Evolutionary conservation across 176 grass and related monocot species (phyloP), one percentile per base, ranked within the genome.

Genomic region (Carex pumila): DNA sequence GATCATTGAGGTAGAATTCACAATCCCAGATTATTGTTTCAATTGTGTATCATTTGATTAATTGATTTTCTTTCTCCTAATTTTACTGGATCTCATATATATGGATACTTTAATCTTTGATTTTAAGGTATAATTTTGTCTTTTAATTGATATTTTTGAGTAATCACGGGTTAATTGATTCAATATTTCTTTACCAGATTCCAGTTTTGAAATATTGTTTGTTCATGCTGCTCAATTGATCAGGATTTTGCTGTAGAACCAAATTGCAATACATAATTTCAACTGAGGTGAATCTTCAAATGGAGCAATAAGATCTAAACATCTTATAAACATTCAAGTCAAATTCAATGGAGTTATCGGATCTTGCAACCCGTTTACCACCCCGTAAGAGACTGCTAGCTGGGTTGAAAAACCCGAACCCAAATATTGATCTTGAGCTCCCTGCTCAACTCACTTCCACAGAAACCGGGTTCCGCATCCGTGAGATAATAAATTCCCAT

Each of bases 331-430:
- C 7, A 76, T 79, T 47, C 66, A 25, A 82, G 37, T 25, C 75
- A 14, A 66, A 25, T 68, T 68, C 15, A 58, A 99, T 99, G 96
- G 93, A 95, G 75, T 87, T 90, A 56, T 89, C 85, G 79, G 87
- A 92, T 92, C 86, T 92, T 66, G 86, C 93, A 80, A 99, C 84
- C 56, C 88, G 91, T 85, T 86, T 99, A 89, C 97, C 97, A 61
- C 97, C 97, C 61, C 97, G 97, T 62, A 99, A 99, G 90, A 90
- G 97, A 54, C 90, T 99, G 85, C 97, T 99, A 18, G 93, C 96
- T 22, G 92, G 93, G 61, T 84, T 99, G 81, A 90, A 89, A 88
- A 92, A 86, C 53, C 87, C 81, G 18, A 84, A 87, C 59, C 31
- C 80, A 4, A 64, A 85, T 73, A 79, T 52, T 70, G 93, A 87